A percentile compares a stretch with the other conserved stretches of the same genome.
Conservation (phyloP, 1,284 basidiomycete species). For the Sporisorium reilianum region DNA sequence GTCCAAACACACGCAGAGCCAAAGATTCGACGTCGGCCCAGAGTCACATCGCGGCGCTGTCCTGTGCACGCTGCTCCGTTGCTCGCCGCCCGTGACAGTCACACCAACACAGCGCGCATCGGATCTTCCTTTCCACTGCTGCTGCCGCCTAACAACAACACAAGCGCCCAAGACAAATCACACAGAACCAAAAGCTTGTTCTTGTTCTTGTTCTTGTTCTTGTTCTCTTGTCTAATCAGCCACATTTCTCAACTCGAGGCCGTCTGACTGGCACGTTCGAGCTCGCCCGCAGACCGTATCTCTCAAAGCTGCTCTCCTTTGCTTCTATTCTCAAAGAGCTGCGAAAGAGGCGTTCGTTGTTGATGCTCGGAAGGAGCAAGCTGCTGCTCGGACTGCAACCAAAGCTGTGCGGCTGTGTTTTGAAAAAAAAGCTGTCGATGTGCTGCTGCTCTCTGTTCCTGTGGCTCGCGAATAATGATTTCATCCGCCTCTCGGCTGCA, state of each 20-base stretch:
- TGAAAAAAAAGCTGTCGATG: neutral
- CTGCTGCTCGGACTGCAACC: neutral
- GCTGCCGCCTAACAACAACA: neutral
- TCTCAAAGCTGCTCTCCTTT: neutral
- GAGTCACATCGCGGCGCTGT: neutral
- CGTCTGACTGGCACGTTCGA: neutral
- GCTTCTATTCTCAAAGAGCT: neutral
- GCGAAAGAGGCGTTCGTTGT: neutral
- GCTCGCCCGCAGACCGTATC: neutral
- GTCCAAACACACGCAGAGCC: neutral
- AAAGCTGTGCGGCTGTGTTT: slow-evolving; percentile 1
- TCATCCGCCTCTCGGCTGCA: neutral
- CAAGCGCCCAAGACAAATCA: neutral
- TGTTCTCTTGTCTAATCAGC: neutral
- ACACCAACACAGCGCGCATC: neutral
- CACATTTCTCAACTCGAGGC: neutral
- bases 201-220: neutral
- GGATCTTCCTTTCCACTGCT: neutral
- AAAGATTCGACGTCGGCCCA: neutral
- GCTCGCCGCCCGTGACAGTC: neutral
- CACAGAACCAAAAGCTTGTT: no score
- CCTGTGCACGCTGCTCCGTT: neutral
- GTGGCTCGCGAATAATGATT: neutral
- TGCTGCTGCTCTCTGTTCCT: neutral
- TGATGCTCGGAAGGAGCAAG: neutral